These are phyloP conservation scores for Pyrenophora teres DNA, from an alignment of 2,329 filamentous ascomycete genomes.

Conservation along the genomic window DNA sequence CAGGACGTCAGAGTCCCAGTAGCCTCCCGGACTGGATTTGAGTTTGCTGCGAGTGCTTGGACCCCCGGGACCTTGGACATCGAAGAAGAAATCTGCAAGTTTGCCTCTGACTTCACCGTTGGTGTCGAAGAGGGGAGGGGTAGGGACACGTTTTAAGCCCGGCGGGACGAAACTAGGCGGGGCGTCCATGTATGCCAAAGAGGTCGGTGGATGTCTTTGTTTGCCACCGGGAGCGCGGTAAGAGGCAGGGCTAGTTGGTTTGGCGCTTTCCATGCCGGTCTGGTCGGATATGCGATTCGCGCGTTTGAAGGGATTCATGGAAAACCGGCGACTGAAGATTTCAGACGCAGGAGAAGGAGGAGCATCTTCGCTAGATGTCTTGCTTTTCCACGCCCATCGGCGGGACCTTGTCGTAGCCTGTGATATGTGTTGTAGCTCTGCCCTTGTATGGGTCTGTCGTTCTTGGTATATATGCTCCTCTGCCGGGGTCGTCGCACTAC, in stretches of 20 bases:
- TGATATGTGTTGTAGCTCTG: conserved; percentile 23
- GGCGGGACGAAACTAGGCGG: conserved; percentile 36
- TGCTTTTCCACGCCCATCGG: conserved; percentile 29
- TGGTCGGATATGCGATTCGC: conserved; percentile 20
- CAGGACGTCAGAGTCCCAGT: conserved; percentile 45
- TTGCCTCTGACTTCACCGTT: conserved; percentile 35
- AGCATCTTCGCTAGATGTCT: conserved; percentile 19
- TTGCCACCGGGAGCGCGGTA: background rate
- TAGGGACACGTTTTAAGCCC: conserved; percentile 31
- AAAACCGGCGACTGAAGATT: conserved; percentile 10
- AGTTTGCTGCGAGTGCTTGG: conserved; percentile 6
- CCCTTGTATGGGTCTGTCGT: conserved; percentile 12
- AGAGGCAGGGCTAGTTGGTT: background rate
- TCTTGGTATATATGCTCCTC: conserved; percentile 10
- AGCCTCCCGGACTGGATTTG: conserved; percentile 20
- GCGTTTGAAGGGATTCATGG: conserved; percentile 26
- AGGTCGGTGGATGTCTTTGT: background rate
- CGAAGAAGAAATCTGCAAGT: conserved; percentile 43
- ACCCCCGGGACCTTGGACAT: conserved; percentile 20
- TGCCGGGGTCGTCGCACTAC: conserved; percentile 14
- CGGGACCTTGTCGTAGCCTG: conserved; percentile 17
- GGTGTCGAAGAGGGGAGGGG: conserved; percentile 32
- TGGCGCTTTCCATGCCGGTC: conserved; percentile 7
- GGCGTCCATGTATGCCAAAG: conserved; percentile 23
- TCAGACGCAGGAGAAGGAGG: conserved; percentile 9